Evolutionary conservation across 257 asterid genomes (phyloP), one percentile per base, ranked within the genome.

Genomic region (Solanum peruvianum): DNA sequence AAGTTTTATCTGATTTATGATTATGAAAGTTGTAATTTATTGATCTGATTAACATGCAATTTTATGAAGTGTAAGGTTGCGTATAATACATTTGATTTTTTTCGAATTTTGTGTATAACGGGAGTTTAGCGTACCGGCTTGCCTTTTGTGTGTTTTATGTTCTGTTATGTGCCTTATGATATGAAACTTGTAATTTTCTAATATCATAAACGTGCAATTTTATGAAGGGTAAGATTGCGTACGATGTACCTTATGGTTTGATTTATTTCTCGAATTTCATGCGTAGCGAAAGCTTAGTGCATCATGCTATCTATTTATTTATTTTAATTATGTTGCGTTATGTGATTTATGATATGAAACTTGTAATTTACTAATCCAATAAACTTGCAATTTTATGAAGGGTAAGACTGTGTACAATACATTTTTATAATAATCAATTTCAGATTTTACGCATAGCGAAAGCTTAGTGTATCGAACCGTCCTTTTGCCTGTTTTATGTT

Each of bases 381-480:
- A 25, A 13, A 25, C 35, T 14, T 66, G 20, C 5, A 66, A 25
- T 5, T 66, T 66, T 12, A 66, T 0, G 0, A 25, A 66, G 4
- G 8, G 3, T 62, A 62, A 23, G 0, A 62, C 15, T 4, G 2
- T 62, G 7, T 9, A 62, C 2, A 11, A 62, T 62, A 23, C 29
- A 62, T 10, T 23, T 1, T 23, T 62, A 1, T 62, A 23, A 10
- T 62, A 4, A 33, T 33, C 35, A 33, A 33, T 33, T 23, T n/a
- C 0, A 0, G 2, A 62, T 62, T 23, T 23, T 0, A 6, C 1
- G 1, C 15, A 4, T 62, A n/a, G 15, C 8, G 31, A 10, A 0
- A n/a, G 15, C 6, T 62, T 62, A 62, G 31, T n/a, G 1, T 23
- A 62, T 14, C 0, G 7, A n/a, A 15, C 1, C 0, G 14, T 10